Evolutionary conservation across 352 stramenopile species (phyloP), one percentile per base, ranked within the genome.

Genomic region (Thraustochytrium sp.): DNA sequence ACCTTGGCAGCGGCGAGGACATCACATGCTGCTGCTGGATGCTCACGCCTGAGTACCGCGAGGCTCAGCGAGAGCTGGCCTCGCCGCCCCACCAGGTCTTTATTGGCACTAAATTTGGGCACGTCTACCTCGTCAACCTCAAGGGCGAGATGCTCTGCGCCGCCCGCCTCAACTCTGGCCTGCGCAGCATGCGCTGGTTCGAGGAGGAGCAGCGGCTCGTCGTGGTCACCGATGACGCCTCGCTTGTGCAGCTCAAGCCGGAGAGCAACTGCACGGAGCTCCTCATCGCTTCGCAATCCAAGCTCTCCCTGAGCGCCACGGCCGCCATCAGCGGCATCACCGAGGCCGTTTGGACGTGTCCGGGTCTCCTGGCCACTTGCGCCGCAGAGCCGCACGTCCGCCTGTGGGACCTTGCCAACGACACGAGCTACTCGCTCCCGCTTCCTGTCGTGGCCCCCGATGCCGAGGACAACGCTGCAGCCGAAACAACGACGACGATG

Each of bases 181-280:
- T 88, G 34, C 82, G 88, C 87, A 55, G 90, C 88, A 78, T 89
- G 90, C 42, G 63, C 59, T 49, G 83, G 29, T 88, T 87, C 42
- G 85, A 87, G 53, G 84, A 82, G 18, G 49, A 65, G 37, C 54
- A 62, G 26, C 37, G 87, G 0, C 86, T 97, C 31, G 90, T 97
- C 48, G 91, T 97, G 21, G 95, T 98, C 87, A 98, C 94, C 0
- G 89, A 93, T 5, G 90, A 89, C 1, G 86, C 95, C 16, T 89
- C 97, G 51, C 88, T 98, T 38, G 89, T 92, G 9, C 93, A 97
- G 44, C 94, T 97, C 62, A 90, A 97, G 86, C 88, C 97, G n/a
- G 87, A 87, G 16, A 76, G 89, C 0, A 92, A 96, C 23, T 90
- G 93, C 34, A 95, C 89, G 29, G 94, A 93, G 48, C 88, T 91